These are phyloP conservation scores for Cyclotella kingstonii DNA, from an alignment of 108 stramenopile genomes.

Conservation along the genomic window DNA sequence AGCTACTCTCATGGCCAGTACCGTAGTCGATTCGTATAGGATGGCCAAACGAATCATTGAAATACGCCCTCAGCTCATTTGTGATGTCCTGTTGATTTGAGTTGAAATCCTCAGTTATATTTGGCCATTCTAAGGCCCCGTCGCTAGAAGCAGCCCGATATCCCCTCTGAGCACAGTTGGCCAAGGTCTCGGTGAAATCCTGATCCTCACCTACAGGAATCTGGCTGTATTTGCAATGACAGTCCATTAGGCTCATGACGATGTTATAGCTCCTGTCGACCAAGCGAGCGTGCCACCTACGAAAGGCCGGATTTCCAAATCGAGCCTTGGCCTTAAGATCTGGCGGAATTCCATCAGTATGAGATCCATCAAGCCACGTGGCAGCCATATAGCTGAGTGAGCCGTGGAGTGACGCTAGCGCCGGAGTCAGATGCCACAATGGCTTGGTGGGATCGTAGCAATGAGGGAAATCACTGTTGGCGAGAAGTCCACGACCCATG, in stretches of 20 bases:
- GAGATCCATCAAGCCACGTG: conserved; percentile 51
- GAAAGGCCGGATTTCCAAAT: conserved; percentile 84
- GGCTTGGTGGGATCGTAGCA: conserved; percentile 55
- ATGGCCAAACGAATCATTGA: conserved; percentile 88
- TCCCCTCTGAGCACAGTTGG: conserved; percentile 48
- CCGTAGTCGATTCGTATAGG: conserved; percentile 91
- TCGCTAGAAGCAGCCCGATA: conserved; percentile 56
- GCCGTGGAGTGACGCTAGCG: conserved; percentile 79
- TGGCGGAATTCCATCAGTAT: conserved; percentile 66
- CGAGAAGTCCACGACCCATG: conserved; percentile 72
- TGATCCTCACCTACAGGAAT: conserved; percentile 4
- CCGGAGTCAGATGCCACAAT: conserved; percentile 55
- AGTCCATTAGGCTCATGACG: conserved; percentile 53
- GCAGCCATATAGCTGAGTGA: conserved; percentile 54
- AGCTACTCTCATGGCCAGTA: conserved; percentile 95
- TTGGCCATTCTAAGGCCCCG: background rate
- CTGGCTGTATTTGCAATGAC: conserved; percentile 30
- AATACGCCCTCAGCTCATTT: conserved; percentile 73
- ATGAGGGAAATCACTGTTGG: conserved; percentile 1
- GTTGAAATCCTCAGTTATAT: background rate
- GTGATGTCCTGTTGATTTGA: conserved; percentile 51
- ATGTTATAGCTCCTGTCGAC: conserved; percentile 57
- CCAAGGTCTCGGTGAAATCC: conserved; percentile 3
- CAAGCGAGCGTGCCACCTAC: conserved; percentile 71
- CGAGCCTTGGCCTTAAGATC: conserved; percentile 42